A percentile compares a stretch with the other conserved stretches of the same genome.
Evolutionary conservation across 768 basidiomycete species (phyloP).

Genomic region (Leccinum olivaceopallidum): DNA sequence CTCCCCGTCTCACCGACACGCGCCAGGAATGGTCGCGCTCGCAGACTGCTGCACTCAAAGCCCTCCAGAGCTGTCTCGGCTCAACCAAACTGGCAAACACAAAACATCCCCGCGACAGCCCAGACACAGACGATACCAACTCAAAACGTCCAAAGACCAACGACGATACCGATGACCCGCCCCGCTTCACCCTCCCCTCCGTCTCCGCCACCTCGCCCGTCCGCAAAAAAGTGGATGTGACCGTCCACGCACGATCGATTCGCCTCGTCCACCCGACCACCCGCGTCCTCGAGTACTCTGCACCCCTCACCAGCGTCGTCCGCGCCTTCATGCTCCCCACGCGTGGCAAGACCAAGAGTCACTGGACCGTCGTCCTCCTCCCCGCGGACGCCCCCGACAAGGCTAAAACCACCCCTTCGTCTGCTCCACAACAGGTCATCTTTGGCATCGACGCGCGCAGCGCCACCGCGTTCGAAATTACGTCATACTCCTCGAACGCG

Average conservation of each 20-base stretch:
- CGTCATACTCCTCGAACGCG: constrained; percentile 30
- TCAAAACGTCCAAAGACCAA: constrained; percentile 24
- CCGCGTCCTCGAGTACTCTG: constrained; percentile 46
- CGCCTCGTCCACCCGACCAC: constrained; percentile 53
- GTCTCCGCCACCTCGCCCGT: constrained; percentile 73
- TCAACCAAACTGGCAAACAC: neutral
- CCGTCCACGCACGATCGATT: constrained; percentile 51
- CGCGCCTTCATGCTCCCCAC: constrained; percentile 76
- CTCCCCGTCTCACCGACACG: constrained; percentile 13
- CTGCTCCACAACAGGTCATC: constrained; percentile 52
- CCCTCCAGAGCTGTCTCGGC: constrained; percentile 18
- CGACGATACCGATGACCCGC: constrained; percentile 38
- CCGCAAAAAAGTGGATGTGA: constrained; percentile 74
- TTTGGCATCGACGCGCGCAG: constrained; percentile 69
- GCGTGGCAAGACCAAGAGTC: constrained; percentile 66
- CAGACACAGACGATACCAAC: constrained; percentile 10
- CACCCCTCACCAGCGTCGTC: constrained; percentile 49
- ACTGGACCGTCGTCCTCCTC: constrained; percentile 72
- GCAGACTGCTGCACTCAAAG: constrained; percentile 25
- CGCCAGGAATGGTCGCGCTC: constrained; percentile 26
- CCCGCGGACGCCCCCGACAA: constrained; percentile 54
- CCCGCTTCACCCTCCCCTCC: constrained; percentile 59
- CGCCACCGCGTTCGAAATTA: constrained; percentile 45
- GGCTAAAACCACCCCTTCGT: constrained; percentile 36
- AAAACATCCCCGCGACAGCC: constrained; percentile 29